Evolutionary conservation across 208 protist species (phyloP).

Genomic region (Crithidia mellificae): DNA sequence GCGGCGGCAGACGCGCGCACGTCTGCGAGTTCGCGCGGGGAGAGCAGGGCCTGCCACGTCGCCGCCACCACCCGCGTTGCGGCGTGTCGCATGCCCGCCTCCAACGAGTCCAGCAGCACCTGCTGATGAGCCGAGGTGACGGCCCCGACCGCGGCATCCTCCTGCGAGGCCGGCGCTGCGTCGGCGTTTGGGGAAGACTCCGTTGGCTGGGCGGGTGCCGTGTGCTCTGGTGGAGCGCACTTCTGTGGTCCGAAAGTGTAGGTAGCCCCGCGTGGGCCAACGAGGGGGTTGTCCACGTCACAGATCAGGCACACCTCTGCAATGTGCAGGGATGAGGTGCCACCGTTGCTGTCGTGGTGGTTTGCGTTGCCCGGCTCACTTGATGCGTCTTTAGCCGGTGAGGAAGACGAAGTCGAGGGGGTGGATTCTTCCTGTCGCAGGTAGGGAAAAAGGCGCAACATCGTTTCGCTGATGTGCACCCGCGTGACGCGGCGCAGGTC

Average conservation of each 20-base stretch:
- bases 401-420: not conserved
- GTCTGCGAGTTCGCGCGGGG: too few relatives aligned
- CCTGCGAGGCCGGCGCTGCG: not conserved
- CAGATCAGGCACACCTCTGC: constrained; percentile 63
- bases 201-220: too few relatives aligned
- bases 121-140: constrained; percentile 36
- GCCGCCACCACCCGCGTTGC: constrained; percentile 41
- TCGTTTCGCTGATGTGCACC: constrained; percentile 29
- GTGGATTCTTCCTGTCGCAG: not conserved
- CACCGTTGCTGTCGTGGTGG: not conserved
- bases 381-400: too few relatives aligned
- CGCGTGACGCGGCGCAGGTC: constrained; percentile 49
- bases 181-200: too few relatives aligned
- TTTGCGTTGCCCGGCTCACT: too few relatives aligned
- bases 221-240: constrained; percentile 38
- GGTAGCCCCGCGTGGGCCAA: constrained; percentile 69
- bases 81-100: constrained; percentile 62
- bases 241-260: constrained; percentile 81
- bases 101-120: constrained; percentile 44
- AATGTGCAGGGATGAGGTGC: not conserved
- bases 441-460: constrained; percentile 32
- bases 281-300: constrained; percentile 74
- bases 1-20: too few relatives aligned
- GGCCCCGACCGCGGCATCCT: constrained; percentile 47
- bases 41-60: too few relatives aligned